Evolutionary conservation across 495 filamentous ascomycete genomes (phyloP), one percentile per base, ranked within the genome.

Genomic region (Daldinia bambusicola): DNA sequence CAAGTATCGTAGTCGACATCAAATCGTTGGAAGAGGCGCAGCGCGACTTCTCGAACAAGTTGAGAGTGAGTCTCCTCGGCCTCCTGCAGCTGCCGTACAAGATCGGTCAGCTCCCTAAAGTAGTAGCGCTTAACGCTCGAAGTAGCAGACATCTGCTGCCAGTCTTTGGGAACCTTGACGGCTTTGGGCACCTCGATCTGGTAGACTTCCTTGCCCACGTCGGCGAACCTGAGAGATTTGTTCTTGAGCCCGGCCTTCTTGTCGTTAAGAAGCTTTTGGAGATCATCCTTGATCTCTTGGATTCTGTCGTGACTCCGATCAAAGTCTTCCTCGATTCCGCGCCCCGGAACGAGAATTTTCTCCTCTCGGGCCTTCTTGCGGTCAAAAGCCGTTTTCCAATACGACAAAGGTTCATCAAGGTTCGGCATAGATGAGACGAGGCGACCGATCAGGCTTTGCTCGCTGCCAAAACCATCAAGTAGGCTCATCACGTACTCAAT

Each of bases 81-180:
- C 78, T 99, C 96, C 75, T 94, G 95, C 3, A 98, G 84, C 66
- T 92, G 86, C 51, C 94, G 89, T 31, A 99, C 93, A 8, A 96
- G 85, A 30, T 83, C 84, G 16, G 92, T 90, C 6, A 98, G 83
- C 74, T 97, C 92, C 10, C 90, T 88, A 71, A 90, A 95, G 81
- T 98, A 99, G 83, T 95, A 99, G 0, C 96, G 92, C 79, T 97
- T 98, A 75, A 95, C 92, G 55, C 90, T 89, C 55, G 90, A 85
- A 0, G 96, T 97, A 9, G 93, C 91, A 16, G 94, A 98, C 94
- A 97, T 98, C 78, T 98, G 95, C 72, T 92, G 89, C 96, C 96
- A 99, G 69, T 80, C 82, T 71, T 91, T 90, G 0, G 96, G 95
- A 6, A 99, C 86, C 76, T 94, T 97, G 76, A 94, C 85, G 48